Conservation (phyloP, 805 yeast genomes). For the Wickerhamiella kurtzmanii region DNA sequence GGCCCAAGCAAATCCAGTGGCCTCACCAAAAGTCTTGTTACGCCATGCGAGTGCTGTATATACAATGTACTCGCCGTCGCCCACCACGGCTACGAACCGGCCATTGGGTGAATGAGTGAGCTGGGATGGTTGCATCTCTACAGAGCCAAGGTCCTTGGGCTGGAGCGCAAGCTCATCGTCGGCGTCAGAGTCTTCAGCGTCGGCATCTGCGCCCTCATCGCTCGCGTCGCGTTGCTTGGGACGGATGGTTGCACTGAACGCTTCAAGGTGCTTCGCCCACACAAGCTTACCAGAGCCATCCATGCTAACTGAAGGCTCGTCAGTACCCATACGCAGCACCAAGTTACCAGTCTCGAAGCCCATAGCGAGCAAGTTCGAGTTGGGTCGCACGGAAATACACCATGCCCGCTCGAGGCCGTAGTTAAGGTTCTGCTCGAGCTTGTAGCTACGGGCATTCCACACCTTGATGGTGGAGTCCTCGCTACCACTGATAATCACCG, state of each 20-base stretch:
- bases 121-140: conserved; percentile 82
- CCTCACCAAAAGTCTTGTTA: conserved; percentile 82
- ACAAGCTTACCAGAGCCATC: conserved; percentile 85
- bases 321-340: conserved; percentile 81
- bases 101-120: conserved; percentile 93
- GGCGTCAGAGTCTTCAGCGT: conserved; percentile 48
- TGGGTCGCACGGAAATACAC: conserved; percentile 73
- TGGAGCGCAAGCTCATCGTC: conserved; percentile 41
- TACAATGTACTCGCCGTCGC: conserved; percentile 94
- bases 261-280: conserved; percentile 84
- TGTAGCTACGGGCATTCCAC: conserved; percentile 92
- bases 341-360: conserved; percentile 94
- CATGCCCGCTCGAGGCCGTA: conserved; percentile 92
- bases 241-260: conserved; percentile 59
- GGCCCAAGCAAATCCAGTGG: conserved; percentile 89
- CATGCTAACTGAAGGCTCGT: conserved; percentile 87
- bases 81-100: conserved; percentile 88
- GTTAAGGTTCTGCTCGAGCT: conserved; percentile 80
- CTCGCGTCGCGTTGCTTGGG: conserved; percentile 24
- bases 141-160: conserved; percentile 84
- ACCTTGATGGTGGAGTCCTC: conserved; percentile 90
- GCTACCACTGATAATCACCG: conserved; percentile 86
- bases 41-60: conserved; percentile 98
- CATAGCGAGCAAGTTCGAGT: conserved; percentile 67
- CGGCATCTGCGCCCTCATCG: conserved; percentile 51